Base-by-base conservation (phyloP, 768 basidiomycete species). In the Kwoniella bestiolae region DNA sequence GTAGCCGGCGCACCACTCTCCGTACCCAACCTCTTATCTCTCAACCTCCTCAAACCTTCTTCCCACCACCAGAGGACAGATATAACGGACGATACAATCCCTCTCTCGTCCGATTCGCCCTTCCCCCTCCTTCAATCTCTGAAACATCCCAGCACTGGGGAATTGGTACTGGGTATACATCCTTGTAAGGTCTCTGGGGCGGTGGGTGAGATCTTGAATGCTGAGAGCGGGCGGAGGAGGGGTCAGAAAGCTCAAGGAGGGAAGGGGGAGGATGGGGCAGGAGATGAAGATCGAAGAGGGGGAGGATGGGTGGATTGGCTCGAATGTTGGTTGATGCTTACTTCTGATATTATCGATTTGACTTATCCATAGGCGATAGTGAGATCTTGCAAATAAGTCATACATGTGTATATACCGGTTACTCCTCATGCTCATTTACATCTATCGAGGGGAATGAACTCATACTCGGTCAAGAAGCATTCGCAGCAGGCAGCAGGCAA, bases 311-410 rank as follows among this genome's bases (percentile, higher is more conserved):
- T 66, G 23, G 31, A 23, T 16, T 73, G 69, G 72, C 57, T 73
- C 56, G 66, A 73, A 53, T 53, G 57, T 14, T 70, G 66, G 66
- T 46, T 73, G 44, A 70, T 70, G 71, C 56, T 73, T 26, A 56
- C 58, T 23, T 51, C 34, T 34, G 32, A 44, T 18, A 44, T 70
- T 1, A 49, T 73, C 1, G 63, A 70, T 60, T 56, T 72, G 4
- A 49, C 31, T 34, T 62, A 52, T n/a, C 59, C 58, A 35, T 69
- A n/a, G n/a, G n/a, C n/a, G n/a, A n/a, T n/a, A n/a, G n/a, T n/a
- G n/a, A n/a, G n/a, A n/a, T n/a, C n/a, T n/a, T n/a, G n/a, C n/a
- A n/a, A n/a, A n/a, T n/a, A n/a, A n/a, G n/a, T n/a, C n/a, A n/a
- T n/a, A n/a, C n/a, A n/a, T n/a, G n/a, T n/a, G n/a, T n/a, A n/a